Conservation (phyloP, 371 early-diverging fungal genomes). For the Mucor plumbeus region DNA sequence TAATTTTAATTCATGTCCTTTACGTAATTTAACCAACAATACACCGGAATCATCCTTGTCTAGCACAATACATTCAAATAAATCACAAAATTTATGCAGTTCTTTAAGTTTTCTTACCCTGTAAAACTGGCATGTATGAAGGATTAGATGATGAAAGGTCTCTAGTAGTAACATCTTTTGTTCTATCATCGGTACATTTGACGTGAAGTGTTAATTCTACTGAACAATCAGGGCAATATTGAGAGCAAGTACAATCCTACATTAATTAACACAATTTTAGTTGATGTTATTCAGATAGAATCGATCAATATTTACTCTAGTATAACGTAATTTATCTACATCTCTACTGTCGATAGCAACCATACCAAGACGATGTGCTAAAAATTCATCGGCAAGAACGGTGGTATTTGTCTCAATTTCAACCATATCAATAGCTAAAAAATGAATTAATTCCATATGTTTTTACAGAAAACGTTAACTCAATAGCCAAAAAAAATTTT, state of each 20-base stretch:
- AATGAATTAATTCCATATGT: neutral
- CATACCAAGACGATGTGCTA: slow-evolving; percentile 98
- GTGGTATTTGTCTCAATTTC: slow-evolving; percentile 96
- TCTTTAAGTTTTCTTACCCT: slow-evolving; percentile 43
- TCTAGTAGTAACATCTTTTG: slow-evolving; percentile 82
- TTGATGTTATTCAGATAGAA: neutral
- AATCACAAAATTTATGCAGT: neutral
- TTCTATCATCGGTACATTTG: slow-evolving; percentile 78
- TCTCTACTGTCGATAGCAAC: slow-evolving; percentile 89
- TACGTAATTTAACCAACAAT: slow-evolving; percentile 89
- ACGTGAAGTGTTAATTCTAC: slow-evolving; percentile 89
- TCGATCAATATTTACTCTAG: slow-evolving; percentile 59
- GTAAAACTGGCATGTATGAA: slow-evolving; percentile 77
- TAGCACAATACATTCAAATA: slow-evolving; percentile 6
- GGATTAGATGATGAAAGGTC: slow-evolving; percentile 83
- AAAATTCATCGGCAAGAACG: slow-evolving; percentile 97
- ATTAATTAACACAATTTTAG: neutral
- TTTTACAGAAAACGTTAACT: too few species aligned
- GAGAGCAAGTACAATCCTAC: slow-evolving; percentile 90
- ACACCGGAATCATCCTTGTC: slow-evolving; percentile 79
- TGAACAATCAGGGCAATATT: slow-evolving; percentile 90
- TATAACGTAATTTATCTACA: slow-evolving; percentile 83
- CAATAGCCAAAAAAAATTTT: too few species aligned
- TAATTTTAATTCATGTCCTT: slow-evolving; percentile 91
- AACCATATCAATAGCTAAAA: slow-evolving; percentile 96